Evolutionary conservation across 805 yeast species (phyloP), one percentile per base, ranked within the genome.

Genomic region (Barnettozyma sp.): DNA sequence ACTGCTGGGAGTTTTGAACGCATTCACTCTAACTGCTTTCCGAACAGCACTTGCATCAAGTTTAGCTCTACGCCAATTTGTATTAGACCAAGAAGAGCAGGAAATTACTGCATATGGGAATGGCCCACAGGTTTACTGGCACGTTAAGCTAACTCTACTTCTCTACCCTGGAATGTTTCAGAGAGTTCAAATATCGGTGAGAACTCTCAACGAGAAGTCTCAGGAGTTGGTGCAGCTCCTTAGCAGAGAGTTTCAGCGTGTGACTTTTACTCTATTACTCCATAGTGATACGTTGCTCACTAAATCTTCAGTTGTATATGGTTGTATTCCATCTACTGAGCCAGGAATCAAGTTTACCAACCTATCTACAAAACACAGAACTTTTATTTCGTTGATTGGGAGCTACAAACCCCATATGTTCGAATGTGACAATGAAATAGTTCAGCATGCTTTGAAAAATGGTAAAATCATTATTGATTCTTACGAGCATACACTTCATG

Each of bases 101-200:
- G 49, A 45, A 6, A 51, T 59, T 4, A 53, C 62, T 0, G 73
- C 70, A 12, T 73, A 71, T 49, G 86, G 85, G 1, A 71, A 72
- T 20, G 86, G 85, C 0, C 63, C 66, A 23, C 84, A 78, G 53
- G 78, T 78, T 0, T 67, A 64, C 42, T 78, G 86, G 86, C 85
- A 78, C 49, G 58, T 66, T 23, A 63, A 60, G 46, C 57, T 68
- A 38, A 63, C 71, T 4, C 50, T 66, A 31, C 38, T 48, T 11
- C 52, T 68, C 26, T 76, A 63, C 50, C 64, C 62, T 9, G 52
- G 38, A 2, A 42, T 48, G 14, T 56, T 72, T 24, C 36, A 48
- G 9, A 56, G 53, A 12, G 71, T 78, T 26, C 62, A 71, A 26
- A 54, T 75, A 15, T 58, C 66, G 18, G 72, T 70, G 42, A 54